Evolutionary conservation across 495 filamentous ascomycete genomes (phyloP), one percentile per base, ranked within the genome.

Genomic region (Trichoderma erinaceum): DNA sequence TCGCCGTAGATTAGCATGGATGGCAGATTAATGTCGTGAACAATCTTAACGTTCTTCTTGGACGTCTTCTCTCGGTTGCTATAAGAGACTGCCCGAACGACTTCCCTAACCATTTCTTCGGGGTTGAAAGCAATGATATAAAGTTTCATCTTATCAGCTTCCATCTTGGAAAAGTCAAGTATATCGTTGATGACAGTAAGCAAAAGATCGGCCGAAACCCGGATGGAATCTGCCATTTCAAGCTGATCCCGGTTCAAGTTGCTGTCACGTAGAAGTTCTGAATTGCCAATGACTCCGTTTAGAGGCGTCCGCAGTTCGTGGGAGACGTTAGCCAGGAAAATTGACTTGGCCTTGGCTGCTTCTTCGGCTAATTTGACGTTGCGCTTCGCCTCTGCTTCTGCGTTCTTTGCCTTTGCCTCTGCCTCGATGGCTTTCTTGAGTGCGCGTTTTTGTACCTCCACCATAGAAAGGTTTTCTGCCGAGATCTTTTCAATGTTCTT

Each of bases 101-200:
- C 92, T 73, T 96, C 92, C 8, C 86, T 86, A 67, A 96, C 91
- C 68, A 93, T 96, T 75, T 93, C 91, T 70, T 87, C 89, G 0
- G 95, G 83, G 67, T 90, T 93, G 70, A 96, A 85, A 2, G 92
- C 91, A 64, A 94, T 92, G 13, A 89, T 89, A 67, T 91, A 94
- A 11, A 96, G 88, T 75, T 92, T 92, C 91, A 97, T 95, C 80
- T 96, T 97, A 72, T 93, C 93, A 18, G 93, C 93, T 75, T 97
- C 93, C 74, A 97, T 87, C 74, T 95, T 92, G 41, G 92, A 95
- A 74, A 95, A 97, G 76, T 97, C 93, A 1, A 97, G 81, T 27
- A 97, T 93, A 71, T 97, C 93, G 73, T 97, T 97, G 81, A 97
- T 97, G 67, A 97, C 89, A 0, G 90, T 93, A n/a, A 97, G 83